A percentile compares a stretch with the other conserved stretches of the same genome.
Evolutionary conservation across 306 rosid genomes (phyloP).

Genomic region (Spatholobus suberectus): DNA sequence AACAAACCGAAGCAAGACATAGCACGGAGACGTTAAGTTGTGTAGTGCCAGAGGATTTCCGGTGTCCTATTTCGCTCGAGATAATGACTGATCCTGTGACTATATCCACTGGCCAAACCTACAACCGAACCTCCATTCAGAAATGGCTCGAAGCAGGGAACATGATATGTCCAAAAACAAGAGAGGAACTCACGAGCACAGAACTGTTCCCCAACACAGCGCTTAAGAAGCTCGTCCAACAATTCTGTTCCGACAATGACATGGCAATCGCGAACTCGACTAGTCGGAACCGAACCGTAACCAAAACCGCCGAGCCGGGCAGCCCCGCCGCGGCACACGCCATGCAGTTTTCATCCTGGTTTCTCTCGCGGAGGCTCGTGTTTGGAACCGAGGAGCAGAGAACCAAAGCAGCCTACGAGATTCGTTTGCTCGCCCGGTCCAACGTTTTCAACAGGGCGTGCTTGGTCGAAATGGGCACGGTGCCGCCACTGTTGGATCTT

Average conservation of each 20-base stretch:
- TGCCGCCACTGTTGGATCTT: conserved; percentile 57
- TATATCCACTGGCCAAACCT: conserved; percentile 86
- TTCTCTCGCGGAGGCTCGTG: conserved; percentile 52
- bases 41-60: conserved; percentile 64
- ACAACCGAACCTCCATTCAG: conserved; percentile 65
- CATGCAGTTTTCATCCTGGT: conserved; percentile 55
- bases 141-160: conserved; percentile 75
- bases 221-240: conserved; percentile 52
- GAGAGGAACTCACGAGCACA: conserved; percentile 49
- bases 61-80: conserved; percentile 80
- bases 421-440: conserved; percentile 62
- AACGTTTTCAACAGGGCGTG: conserved; percentile 68
- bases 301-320: conserved; percentile 34
- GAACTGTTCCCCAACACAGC: conserved; percentile 62
- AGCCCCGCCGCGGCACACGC: conserved; percentile 51
- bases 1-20: conserved; percentile 24
- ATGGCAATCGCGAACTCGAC: conserved; percentile 23
- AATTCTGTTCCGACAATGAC: conserved; percentile 53
- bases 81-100: conserved; percentile 83
- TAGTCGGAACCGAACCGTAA: conserved; percentile 20
- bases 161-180: conserved; percentile 71
- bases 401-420: conserved; percentile 72
- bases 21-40: conserved; percentile 28
- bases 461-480: conserved; percentile 57
- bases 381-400: conserved; percentile 59